Evolutionary conservation across 768 basidiomycete species (phyloP).

Genomic region (Pulveroboletus frians): DNA sequence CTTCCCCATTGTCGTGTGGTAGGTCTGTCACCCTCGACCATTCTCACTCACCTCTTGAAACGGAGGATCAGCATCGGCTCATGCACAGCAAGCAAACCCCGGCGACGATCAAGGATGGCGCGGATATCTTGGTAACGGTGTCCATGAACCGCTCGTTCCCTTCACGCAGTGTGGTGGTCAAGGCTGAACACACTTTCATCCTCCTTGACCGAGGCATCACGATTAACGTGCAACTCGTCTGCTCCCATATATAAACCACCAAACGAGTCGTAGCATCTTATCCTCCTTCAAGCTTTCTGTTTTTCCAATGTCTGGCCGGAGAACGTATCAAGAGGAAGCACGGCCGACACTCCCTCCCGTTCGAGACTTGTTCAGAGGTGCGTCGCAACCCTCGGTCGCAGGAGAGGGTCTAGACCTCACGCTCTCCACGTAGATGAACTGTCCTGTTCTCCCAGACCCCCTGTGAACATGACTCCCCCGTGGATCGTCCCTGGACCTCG

Average conservation of each 20-base stretch:
- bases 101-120: constrained; percentile 31
- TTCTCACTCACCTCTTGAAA: constrained; percentile 9
- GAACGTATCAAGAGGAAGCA: constrained; percentile 18
- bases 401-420: background rate
- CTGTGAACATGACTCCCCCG: constrained; percentile 36
- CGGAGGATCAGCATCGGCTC: constrained; percentile 27
- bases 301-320: constrained; percentile 29
- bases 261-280: background rate
- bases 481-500: constrained; percentile 45
- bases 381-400: constrained; percentile 2
- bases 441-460: constrained; percentile 35
- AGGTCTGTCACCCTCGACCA: constrained; percentile 9
- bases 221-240: constrained; percentile 22
- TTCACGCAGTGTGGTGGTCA: constrained; percentile 20
- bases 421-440: constrained; percentile 39
- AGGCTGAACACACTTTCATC: constrained; percentile 26
- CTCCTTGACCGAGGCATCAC: constrained; percentile 19
- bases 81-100: constrained; percentile 29
- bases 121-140: constrained; percentile 28
- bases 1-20: constrained; percentile 10
- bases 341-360: constrained; percentile 69
- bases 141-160: constrained; percentile 20
- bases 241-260: constrained; percentile 24
- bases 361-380: constrained; percentile 63
- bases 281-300: constrained; percentile 11